Evolutionary conservation across 2,329 filamentous ascomycete species (phyloP), one percentile per base, ranked within the genome.

Genomic region (Xylariaceae sp.): DNA sequence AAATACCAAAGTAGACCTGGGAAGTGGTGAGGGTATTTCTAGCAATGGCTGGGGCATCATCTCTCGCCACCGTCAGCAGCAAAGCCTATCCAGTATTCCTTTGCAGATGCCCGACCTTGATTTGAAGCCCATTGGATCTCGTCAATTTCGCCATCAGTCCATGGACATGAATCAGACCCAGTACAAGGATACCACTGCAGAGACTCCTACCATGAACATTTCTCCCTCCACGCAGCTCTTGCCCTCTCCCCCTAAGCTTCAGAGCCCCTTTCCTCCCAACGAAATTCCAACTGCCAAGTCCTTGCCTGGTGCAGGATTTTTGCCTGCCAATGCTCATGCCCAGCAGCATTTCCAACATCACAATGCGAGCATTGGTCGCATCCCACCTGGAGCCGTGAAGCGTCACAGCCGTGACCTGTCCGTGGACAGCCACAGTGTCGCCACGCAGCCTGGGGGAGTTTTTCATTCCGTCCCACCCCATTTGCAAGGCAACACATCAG

Each of bases 251-350:
- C 85, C 88, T 35, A 91, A 90, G 77, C 75, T 96, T 59, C 89
- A 92, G 74, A 87, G 89, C 50, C 97, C 93, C 0, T 97, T 90
- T 77, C 97, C 94, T 8, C 86, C 90, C 56, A 94, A 89, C 73
- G 92, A 97, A 70, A 81, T 97, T 17, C 89, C 92, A 3, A 95
- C 92, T 6, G 79, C 92, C 70, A 96, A 94, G 82, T 88, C 81
- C 66, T 79, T 64, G 45, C 52, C 57, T 11, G 18, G 49, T 34
- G n/a, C 55, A 44, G 58, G 47, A 9, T 76, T 81, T 56, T 73
- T 73, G 39, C 71, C 68, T 7, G 62, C 72, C 69, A 82, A 78
- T 62, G 82, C 81, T 62, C 82, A 85, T 67, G 82, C 82, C 2
- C 81, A 84, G 73, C 81, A 85, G 74, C 82, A 85, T 66, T 80